phyloP scores from a whole-genome alignment of 768 basidiomycete genomes.

The Tricholoma furcatifolium region DNA sequence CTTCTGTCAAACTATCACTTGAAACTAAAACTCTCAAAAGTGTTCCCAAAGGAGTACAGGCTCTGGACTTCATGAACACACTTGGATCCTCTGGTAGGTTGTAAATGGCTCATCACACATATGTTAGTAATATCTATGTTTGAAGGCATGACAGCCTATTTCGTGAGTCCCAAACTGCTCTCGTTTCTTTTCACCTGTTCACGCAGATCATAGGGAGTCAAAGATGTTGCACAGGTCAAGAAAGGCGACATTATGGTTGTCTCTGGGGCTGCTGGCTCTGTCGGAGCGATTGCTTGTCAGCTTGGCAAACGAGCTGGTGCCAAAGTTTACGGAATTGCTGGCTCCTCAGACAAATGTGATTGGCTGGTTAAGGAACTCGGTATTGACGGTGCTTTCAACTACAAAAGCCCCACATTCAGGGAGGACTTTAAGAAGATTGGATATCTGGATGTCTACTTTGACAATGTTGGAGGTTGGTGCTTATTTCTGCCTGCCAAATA shows the following conservation, averaged over 20 bases:
- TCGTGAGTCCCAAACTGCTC: constrained; percentile 45
- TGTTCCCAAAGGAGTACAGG: constrained; percentile 53
- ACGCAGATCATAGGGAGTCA: constrained; percentile 58
- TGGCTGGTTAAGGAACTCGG: constrained; percentile 87
- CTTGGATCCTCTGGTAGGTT: constrained; percentile 68
- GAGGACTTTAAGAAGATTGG: constrained; percentile 75
- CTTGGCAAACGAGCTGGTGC: constrained; percentile 78
- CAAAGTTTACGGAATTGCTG: constrained; percentile 86
- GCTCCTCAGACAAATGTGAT: constrained; percentile 76
- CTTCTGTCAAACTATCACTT: neutral
- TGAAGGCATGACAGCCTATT: constrained; percentile 85
- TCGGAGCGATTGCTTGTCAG: constrained; percentile 82
- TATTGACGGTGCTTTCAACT: constrained; percentile 81
- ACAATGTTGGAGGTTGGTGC: constrained; percentile 65
- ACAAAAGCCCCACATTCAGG: constrained; percentile 75
- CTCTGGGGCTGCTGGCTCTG: constrained; percentile 90
- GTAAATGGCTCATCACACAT: neutral
- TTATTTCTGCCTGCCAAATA: neutral
- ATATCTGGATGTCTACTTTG: constrained; percentile 83
- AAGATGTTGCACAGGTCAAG: constrained; percentile 78
- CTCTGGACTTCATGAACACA: constrained; percentile 79
- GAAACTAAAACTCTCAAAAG: constrained; percentile 27
- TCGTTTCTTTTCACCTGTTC: neutral
- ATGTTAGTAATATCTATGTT: neutral
- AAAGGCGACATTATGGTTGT: constrained; percentile 82